These are phyloP conservation scores for Cryphonectria carpinicola DNA, from an alignment of 2,329 filamentous ascomycete species.

Conservation along the genomic window DNA sequence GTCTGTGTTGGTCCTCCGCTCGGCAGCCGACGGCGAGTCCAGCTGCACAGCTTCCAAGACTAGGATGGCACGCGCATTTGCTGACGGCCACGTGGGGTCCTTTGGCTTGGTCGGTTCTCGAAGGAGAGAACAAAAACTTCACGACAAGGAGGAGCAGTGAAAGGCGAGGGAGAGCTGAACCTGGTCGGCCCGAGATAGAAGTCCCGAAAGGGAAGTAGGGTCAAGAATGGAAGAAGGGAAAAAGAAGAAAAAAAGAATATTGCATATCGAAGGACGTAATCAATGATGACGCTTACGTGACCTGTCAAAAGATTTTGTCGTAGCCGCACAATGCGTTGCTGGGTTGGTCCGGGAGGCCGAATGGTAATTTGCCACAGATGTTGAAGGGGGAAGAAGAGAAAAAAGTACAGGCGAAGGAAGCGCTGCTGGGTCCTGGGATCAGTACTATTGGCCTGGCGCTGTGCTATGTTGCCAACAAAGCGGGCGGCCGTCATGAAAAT, in stretches of 20 bases:
- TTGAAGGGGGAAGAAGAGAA: neutral
- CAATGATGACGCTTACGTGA: neutral
- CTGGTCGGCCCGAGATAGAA: neutral
- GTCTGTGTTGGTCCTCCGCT: no score
- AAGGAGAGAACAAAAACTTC: neutral
- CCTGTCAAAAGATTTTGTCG: neutral
- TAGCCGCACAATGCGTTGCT: neutral
- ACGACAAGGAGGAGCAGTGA: neutral
- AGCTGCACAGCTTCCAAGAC: slow-evolving; percentile 1
- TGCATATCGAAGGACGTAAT: neutral
- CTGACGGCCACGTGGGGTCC: neutral
- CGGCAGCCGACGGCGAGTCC: neutral
- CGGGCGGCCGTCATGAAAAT: neutral
- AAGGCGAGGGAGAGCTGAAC: neutral
- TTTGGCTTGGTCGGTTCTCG: neutral
- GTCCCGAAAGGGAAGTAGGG: neutral
- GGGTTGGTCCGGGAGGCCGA: neutral
- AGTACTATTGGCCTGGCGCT: neutral
- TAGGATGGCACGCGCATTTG: neutral
- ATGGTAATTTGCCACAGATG: slow-evolving; percentile 2
- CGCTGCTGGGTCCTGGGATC: neutral
- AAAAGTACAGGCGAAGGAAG: neutral
- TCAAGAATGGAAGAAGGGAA: neutral
- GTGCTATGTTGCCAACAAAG: neutral
- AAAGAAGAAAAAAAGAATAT: neutral